Evolutionary conservation across 805 yeast genomes (phyloP), one percentile per base, ranked within the genome.

Genomic region (Metschnikowia arizonensis): DNA sequence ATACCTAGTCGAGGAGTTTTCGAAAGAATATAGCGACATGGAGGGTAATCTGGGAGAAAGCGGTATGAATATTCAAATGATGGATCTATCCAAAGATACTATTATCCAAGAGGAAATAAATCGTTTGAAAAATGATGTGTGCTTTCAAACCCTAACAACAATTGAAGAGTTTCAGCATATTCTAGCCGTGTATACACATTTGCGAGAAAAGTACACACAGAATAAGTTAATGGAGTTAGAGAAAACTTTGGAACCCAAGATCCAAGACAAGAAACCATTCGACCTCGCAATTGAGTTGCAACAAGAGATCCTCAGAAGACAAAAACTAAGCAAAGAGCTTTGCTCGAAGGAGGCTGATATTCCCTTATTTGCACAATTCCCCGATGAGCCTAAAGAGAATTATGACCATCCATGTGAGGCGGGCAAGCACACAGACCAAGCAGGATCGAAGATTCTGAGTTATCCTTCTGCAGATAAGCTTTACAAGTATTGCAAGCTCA

Each of bases 61-160:
- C 29, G 17, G 32, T 11, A 23, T 34, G 18, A 48, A 42, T 4
- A n/a, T 45, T 19, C 32, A 42, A 29, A 40, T 53, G 4, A 24
- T 51, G 19, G 72, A 66, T 49, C 39, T 54, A 12, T 53, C 60
- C 25, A 49, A 62, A 37, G 73, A 68, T 48, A 50, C 56, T 40
- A 55, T 70, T 9, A 60, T 71, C 17, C 75, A 71, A 49, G 75
- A 67, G 15, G 76, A 71, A 47, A 66, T 71, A 18, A 57, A 58
- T 45, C 53, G 75, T 23, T 55, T 71, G 34, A 47, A 63, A n/a
- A 70, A 69, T 41, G 75, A 71, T 48, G 56, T 70, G 43, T 57
- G 64, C 5, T 71, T 60, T 42, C 74, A 68, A 50, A 54, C 54
- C 14, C 53, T 69, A 28, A 63, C 62, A 36, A 55, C 62, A 42